phyloP scores from a whole-genome alignment of 2,329 filamentous ascomycete genomes.

The Peltaster fructicola region DNA sequence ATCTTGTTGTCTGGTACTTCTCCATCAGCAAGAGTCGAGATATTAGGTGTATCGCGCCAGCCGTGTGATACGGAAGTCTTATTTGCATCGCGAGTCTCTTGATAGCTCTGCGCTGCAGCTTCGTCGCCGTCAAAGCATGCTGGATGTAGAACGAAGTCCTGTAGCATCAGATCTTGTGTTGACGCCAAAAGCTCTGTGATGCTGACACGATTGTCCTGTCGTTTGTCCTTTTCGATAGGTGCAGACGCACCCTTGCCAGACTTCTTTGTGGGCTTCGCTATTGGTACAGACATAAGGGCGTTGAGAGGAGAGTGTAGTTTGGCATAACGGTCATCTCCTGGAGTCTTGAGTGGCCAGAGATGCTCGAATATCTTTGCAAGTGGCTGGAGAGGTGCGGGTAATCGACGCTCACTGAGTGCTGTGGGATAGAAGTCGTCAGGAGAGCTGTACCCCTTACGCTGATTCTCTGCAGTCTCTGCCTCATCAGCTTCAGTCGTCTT shows the following conservation, averaged over 20 bases:
- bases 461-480: conserved; percentile 5
- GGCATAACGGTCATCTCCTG: conserved; percentile 65
- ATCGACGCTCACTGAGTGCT: conserved; percentile 22
- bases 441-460: conserved; percentile 18
- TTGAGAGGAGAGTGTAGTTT: conserved; percentile 76
- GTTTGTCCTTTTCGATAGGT: conserved; percentile 45
- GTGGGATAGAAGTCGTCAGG: conserved; percentile 34
- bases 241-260: conserved; percentile 41
- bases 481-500: conserved; percentile 2
- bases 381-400: conserved; percentile 33
- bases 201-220: conserved; percentile 59
- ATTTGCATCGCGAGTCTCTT: conserved; percentile 29
- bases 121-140: conserved; percentile 43
- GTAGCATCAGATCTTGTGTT: conserved; percentile 57
- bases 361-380: conserved; percentile 72
- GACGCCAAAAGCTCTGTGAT: conserved; percentile 64
- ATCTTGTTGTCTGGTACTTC: conserved; percentile 51
- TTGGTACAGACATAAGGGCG: conserved; percentile 60
- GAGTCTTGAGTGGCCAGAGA: conserved; percentile 75
- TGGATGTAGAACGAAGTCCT: conserved; percentile 73
- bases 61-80: conserved; percentile 39
- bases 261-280: conserved; percentile 46
- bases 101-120: conserved; percentile 36
- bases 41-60: conserved; percentile 60
- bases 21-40: conserved; percentile 49